Evolutionary conservation across 176 grass and related monocot species (phyloP).

Genomic region (Raddia distichophylla): DNA sequence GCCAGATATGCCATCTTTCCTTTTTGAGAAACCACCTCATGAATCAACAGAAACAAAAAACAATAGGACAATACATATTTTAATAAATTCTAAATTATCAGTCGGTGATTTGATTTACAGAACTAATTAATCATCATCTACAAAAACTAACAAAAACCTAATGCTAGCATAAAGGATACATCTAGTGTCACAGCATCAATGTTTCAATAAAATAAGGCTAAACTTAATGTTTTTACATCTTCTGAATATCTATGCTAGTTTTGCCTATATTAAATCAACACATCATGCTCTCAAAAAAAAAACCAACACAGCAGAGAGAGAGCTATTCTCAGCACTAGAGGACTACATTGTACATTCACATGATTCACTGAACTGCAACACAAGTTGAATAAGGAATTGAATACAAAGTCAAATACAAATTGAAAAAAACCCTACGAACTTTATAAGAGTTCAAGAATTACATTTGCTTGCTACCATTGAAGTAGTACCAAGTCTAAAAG

Average conservation of each 20-base stretch:
- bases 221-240: not conserved
- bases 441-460: no score
- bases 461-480: no score
- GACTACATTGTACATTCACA: conserved; percentile 15
- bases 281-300: not conserved
- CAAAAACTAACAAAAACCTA: not conserved
- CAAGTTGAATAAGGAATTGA: not conserved
- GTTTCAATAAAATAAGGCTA: not conserved
- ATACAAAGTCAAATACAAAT: not conserved
- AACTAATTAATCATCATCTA: not conserved
- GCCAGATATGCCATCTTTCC: not conserved
- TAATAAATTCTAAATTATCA: conserved; percentile 9
- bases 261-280: not conserved
- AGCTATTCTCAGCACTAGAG: not conserved
- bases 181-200: not conserved
- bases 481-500: no score
- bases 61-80: not conserved
- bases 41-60: not conserved
- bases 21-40: not conserved
- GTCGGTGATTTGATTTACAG: not conserved
- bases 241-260: not conserved
- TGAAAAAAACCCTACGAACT: not conserved
- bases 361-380: not conserved
- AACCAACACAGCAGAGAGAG: not conserved
- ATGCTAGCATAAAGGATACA: not conserved